Base-by-base conservation (phyloP, 148 eudicot genomes). In the Linanthus parryae region DNA sequence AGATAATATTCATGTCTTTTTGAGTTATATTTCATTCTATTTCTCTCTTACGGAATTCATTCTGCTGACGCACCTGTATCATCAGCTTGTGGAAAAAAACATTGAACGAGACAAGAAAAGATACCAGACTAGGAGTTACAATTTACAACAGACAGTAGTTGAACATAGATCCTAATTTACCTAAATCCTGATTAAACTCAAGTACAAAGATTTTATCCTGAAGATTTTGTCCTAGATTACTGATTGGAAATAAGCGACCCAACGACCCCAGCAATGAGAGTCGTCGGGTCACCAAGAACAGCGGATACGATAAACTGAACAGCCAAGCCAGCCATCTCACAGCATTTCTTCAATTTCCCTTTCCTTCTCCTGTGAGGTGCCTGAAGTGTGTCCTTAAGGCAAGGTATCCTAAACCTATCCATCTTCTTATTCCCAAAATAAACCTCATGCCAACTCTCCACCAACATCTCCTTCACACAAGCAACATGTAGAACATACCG, bases 201-300 rank as follows among this genome's bases (percentile, higher is more conserved):
- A n/a, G n/a, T n/a, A n/a, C n/a, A 31, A 31, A 31, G 35, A 31
- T 5, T 31, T 31, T 31, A 31, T 11, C 35, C 35, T 5, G 35
- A 5, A 31, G 5, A 5, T 5, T 5, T 11, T 31, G 35, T 5
- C 7, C 53, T 28, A 9, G 4, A 2, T 24, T 7, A 5, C 59
- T 79, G 79, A 63, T 73, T 77, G 37, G 88, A 83, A 73, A 91
- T 72, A 33, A 86, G 24, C n/a, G 83, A 58, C 48, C 83, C 95
- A 40, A 92, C 74, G 21, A 79, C 69, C 17, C 80, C 94, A 42
- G 84, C 96, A 65, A 92, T 84, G 21, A 92, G 81, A 64, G 98
- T 55, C 1, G 98, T 87, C 22, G 98, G 98, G 69, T 92, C 98
- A 2, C 98, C 98, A 63, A 92, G 87, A 48, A 92, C 78, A 20